phyloP scores from a whole-genome alignment of 768 basidiomycete genomes.

The Pisolithus microcarpus region DNA sequence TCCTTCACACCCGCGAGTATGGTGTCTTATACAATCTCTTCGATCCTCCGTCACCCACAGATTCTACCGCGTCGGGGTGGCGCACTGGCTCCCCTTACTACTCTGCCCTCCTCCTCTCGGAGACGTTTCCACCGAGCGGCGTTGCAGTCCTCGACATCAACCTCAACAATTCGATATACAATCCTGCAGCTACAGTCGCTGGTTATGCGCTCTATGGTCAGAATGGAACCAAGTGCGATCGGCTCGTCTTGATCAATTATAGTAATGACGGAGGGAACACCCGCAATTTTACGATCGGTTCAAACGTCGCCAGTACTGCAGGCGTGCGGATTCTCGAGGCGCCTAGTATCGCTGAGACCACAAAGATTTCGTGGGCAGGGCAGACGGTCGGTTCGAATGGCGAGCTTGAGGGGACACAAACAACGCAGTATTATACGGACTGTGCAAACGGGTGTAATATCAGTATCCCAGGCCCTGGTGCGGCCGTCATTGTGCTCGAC shows the following conservation, averaged over 20 bases:
- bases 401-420: constrained; percentile 24
- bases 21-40: constrained; percentile 33
- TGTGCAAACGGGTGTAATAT: constrained; percentile 26
- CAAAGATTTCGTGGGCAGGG: constrained; percentile 31
- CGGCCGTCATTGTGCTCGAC: constrained; percentile 23
- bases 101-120: constrained; percentile 28
- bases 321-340: constrained; percentile 24
- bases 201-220: constrained; percentile 28
- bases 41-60: constrained; percentile 27
- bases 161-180: constrained; percentile 23
- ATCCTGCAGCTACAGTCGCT: constrained; percentile 21
- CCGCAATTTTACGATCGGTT: constrained; percentile 17
- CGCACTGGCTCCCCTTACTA: constrained; percentile 31
- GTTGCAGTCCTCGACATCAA: constrained; percentile 29
- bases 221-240: constrained; percentile 8
- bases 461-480: constrained; percentile 28
- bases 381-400: constrained; percentile 29
- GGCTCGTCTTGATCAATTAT: constrained; percentile 30
- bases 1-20: constrained; percentile 31
- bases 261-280: constrained; percentile 8
- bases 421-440: constrained; percentile 12
- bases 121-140: constrained; percentile 23
- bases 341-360: constrained; percentile 22
- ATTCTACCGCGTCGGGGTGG: constrained; percentile 22
- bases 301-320: constrained; percentile 12